A percentile compares a stretch with the other conserved stretches of the same genome.
Evolutionary conservation across 2,329 filamentous ascomycete genomes (phyloP).

Genomic region (Pseudogymnoascus verrucosus): DNA sequence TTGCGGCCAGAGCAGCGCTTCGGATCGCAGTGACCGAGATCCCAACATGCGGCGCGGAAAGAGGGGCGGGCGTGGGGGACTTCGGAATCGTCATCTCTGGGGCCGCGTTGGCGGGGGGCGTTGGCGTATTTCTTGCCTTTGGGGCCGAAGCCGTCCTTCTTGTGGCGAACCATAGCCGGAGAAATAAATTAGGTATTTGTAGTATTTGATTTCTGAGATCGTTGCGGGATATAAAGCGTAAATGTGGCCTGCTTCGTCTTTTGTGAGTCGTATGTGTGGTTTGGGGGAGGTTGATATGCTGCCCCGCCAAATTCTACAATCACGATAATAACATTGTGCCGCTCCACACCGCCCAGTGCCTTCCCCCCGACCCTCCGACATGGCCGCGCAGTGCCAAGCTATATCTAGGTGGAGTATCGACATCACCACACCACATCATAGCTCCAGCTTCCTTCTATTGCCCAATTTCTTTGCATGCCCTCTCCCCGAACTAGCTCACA

Average conservation of each 20-base stretch:
- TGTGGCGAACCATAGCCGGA: constrained; percentile 79
- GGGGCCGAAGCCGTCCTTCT: constrained; percentile 72
- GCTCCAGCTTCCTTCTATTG: constrained; percentile 1
- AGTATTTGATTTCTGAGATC: not conserved
- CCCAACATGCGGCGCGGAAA: constrained; percentile 97
- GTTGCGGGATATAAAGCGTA: not conserved
- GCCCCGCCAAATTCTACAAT: constrained; percentile 4
- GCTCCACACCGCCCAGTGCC: not conserved
- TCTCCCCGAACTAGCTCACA: not conserved
- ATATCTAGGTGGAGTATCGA: not conserved
- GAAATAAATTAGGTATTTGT: not conserved
- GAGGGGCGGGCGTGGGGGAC: constrained; percentile 35
- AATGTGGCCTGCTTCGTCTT: not conserved
- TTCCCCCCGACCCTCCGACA: not conserved
- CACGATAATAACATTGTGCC: not conserved
- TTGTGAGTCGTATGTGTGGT: not conserved
- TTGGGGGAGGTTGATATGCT: not conserved
- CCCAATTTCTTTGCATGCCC: not conserved
- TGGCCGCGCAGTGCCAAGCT: constrained; percentile 1
- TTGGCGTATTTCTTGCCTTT: constrained; percentile 60
- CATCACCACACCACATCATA: constrained; percentile 10
- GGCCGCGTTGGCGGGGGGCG: constrained; percentile 47
- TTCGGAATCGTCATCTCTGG: constrained; percentile 35
- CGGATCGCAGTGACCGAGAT: constrained; percentile 93
- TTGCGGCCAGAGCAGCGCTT: constrained; percentile 95